These are phyloP conservation scores for Gracilaria gracilis DNA, from an alignment of 23 red algal genomes.

Conservation along the genomic window DNA sequence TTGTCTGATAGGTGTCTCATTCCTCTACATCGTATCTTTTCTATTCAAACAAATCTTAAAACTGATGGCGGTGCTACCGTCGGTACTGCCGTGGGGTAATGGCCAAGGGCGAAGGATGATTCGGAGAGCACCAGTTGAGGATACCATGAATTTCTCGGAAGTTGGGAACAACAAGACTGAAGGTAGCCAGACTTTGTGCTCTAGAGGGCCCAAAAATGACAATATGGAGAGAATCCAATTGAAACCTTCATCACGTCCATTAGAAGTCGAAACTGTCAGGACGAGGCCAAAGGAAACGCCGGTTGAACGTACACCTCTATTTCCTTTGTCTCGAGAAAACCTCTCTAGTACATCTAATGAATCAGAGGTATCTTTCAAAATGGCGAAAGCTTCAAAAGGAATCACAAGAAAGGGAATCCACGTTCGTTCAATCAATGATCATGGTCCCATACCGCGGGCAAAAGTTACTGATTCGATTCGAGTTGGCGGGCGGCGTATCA, in stretches of 20 bases:
- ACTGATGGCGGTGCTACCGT: too few species aligned
- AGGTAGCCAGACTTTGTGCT: neutral
- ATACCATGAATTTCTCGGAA: neutral
- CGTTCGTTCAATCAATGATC: neutral
- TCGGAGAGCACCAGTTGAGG: neutral
- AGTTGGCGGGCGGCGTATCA: neutral
- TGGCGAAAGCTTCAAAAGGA: neutral
- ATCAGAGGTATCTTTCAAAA: slow-evolving; percentile 6
- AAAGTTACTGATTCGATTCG: slow-evolving; percentile 5
- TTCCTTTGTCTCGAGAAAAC: neutral
- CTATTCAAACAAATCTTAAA: too few species aligned
- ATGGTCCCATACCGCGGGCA: neutral
- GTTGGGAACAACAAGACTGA: neutral
- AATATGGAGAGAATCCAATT: neutral
- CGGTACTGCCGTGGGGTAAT: too few species aligned
- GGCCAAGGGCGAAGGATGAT: neutral
- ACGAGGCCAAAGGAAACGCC: neutral
- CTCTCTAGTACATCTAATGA: neutral
- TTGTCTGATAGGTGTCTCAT: too few species aligned
- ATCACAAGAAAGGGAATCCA: neutral
- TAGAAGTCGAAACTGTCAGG: neutral
- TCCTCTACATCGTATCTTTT: too few species aligned
- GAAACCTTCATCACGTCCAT: neutral
- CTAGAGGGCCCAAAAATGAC: neutral
- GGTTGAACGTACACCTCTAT: too few species aligned